phyloP scores from a whole-genome alignment of 371 early-diverging fungal species.

The Mucor lusitanicus region DNA sequence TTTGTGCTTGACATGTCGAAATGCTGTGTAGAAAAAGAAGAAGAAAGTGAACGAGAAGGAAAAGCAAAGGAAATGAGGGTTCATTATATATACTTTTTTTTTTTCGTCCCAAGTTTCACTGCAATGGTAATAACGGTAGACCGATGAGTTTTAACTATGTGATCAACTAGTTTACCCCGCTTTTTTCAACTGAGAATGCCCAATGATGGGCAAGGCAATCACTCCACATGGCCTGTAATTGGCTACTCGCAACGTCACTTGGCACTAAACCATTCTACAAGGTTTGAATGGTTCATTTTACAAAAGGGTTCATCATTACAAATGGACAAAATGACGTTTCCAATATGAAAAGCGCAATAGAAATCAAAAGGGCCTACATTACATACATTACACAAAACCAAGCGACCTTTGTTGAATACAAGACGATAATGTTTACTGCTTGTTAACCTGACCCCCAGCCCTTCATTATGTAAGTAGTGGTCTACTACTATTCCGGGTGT shows the following conservation, averaged over 20 bases:
- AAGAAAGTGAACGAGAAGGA: background rate
- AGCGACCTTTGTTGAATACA: too few species aligned
- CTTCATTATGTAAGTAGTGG: too few species aligned
- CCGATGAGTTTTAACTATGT: background rate
- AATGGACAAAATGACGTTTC: background rate
- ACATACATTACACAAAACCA: too few species aligned
- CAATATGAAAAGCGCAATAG: too few species aligned
- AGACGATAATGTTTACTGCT: too few species aligned
- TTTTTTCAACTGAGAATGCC: background rate
- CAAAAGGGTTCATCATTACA: background rate
- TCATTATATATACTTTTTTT: background rate
- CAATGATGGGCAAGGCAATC: background rate
- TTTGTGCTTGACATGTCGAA: background rate
- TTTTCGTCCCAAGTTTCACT: background rate
- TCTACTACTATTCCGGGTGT: too few species aligned
- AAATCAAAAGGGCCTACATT: too few species aligned
- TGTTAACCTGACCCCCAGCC: too few species aligned
- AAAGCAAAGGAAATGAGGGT: background rate
- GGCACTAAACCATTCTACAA: background rate
- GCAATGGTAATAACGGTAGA: background rate
- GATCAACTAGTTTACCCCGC: background rate
- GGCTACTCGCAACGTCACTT: constrained; percentile 6
- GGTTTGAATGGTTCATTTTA: background rate
- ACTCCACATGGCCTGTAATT: background rate
- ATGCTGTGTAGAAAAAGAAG: background rate